Percentiles rank a stretch among this genome's conserved stretches.
These are phyloP conservation scores for Aspergillus novoparasiticus DNA, from an alignment of 2,329 filamentous ascomycete species.

Conservation along the genomic window DNA sequence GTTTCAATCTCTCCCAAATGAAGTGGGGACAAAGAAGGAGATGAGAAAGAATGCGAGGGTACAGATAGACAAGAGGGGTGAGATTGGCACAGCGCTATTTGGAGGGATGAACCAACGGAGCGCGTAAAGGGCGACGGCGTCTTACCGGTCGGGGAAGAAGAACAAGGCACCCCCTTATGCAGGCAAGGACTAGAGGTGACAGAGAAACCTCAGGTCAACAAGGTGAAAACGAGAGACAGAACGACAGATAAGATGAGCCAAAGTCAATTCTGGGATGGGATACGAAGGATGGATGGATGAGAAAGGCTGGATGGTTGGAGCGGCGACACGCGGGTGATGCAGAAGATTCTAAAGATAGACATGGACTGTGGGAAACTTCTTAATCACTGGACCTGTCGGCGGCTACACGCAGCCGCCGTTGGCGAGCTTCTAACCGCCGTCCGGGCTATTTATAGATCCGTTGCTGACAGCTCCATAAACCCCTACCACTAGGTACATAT, in stretches of 20 bases:
- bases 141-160: constrained; percentile 8
- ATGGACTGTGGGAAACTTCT: constrained; percentile 11
- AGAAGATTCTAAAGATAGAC: constrained; percentile 40
- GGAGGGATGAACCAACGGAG: constrained; percentile 11
- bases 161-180: not conserved
- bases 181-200: not conserved
- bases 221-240: constrained; percentile 2
- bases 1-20: constrained; percentile 6
- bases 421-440: constrained; percentile 11
- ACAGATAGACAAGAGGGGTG: constrained; percentile 11
- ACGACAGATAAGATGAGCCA: constrained; percentile 6
- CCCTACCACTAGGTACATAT: not conserved
- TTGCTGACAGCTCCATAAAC: not conserved
- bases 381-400: constrained; percentile 7
- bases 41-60: constrained; percentile 9
- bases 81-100: constrained; percentile 14
- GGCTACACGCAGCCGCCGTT: constrained; percentile 15
- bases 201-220: constrained; percentile 5
- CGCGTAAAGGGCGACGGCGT: constrained; percentile 5
- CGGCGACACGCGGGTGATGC: constrained; percentile 29
- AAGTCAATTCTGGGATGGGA: constrained; percentile 19
- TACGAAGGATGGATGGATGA: constrained; percentile 22
- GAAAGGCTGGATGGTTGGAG: constrained; percentile 13
- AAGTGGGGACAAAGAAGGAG: constrained; percentile 5
- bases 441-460: constrained; percentile 15